phyloP scores from a whole-genome alignment of 768 basidiomycete genomes.

The Strobilomyces confusus region DNA sequence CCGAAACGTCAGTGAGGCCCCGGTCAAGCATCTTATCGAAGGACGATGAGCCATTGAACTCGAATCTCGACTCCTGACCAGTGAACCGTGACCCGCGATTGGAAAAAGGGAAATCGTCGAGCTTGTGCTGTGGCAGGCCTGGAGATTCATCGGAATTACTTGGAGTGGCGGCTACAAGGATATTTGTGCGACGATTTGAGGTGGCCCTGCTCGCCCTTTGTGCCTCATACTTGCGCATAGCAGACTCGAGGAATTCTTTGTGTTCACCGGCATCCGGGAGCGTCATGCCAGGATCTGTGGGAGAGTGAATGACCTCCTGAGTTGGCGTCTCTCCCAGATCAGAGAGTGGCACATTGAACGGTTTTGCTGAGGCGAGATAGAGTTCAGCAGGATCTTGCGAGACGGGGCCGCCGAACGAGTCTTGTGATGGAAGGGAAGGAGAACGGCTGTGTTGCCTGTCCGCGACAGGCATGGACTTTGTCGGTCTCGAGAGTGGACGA shows the following conservation, averaged over 20 bases:
- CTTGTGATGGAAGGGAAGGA: slow-evolving; percentile 45
- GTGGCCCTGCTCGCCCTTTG: slow-evolving; percentile 13
- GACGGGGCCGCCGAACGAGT: slow-evolving; percentile 58
- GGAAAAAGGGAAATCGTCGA: slow-evolving; percentile 9
- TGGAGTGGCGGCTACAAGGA: slow-evolving; percentile 56
- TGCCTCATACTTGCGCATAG: slow-evolving; percentile 26
- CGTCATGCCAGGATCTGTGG: slow-evolving; percentile 44
- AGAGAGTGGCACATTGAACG: slow-evolving; percentile 56
- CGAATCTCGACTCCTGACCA: slow-evolving; percentile 29
- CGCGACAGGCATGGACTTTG: slow-evolving; percentile 22
- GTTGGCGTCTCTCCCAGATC: slow-evolving; percentile 42
- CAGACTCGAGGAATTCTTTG: slow-evolving; percentile 17
- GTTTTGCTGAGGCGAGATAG: slow-evolving; percentile 43
- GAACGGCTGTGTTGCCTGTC: slow-evolving; percentile 29
- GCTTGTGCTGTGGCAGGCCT: slow-evolving; percentile 11
- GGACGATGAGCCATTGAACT: slow-evolving; percentile 40
- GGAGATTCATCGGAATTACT: slow-evolving; percentile 35
- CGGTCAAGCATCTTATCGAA: slow-evolving; percentile 38
- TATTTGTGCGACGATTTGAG: slow-evolving; percentile 11
- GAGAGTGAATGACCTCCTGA: slow-evolving; percentile 24
- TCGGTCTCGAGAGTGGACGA: slow-evolving; percentile 14
- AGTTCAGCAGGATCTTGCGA: slow-evolving; percentile 45
- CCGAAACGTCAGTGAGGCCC: slow-evolving; percentile 23
- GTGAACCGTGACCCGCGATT: slow-evolving; percentile 8
- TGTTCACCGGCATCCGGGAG: slow-evolving; percentile 44